These are phyloP conservation scores for Tolypocladium tundrense DNA, from an alignment of 2,329 filamentous ascomycete species.

Conservation along the genomic window DNA sequence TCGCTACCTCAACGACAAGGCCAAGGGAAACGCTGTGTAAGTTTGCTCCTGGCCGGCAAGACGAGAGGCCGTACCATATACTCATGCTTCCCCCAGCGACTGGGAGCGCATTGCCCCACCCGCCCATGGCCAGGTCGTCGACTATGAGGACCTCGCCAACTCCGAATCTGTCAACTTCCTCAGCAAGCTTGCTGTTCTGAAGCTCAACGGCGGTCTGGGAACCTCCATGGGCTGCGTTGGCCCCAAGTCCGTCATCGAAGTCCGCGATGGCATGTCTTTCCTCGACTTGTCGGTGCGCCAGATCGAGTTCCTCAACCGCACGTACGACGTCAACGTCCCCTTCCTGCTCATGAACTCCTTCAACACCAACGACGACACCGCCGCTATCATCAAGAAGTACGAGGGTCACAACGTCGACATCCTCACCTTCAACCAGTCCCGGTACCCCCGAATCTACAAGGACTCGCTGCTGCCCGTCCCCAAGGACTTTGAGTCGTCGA, in stretches of 20 bases:
- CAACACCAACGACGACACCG: conserved; percentile 98
- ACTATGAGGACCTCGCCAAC: conserved; percentile 85
- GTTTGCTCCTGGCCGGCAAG: conserved; percentile 16
- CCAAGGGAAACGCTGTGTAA: conserved; percentile 85
- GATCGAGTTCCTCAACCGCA: conserved; percentile 98
- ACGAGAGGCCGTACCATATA: conserved; percentile 3
- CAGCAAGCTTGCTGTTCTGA: conserved; percentile 94
- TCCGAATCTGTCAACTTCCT: conserved; percentile 87
- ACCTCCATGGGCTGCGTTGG: conserved; percentile 99
- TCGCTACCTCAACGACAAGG: conserved; percentile 96
- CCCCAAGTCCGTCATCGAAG: conserved; percentile 98
- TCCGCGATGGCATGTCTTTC: conserved; percentile 99
- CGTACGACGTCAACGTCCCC: conserved; percentile 92
- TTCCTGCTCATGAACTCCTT: conserved; percentile 99
- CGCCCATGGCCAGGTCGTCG: conserved; percentile 85
- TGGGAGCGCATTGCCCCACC: conserved; percentile 96
- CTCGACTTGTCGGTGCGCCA: conserved; percentile 96
- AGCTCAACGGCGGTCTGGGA: conserved; percentile 98
- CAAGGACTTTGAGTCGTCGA: conserved; percentile 76
- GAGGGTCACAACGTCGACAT: conserved; percentile 99
- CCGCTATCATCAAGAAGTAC: conserved; percentile 99
- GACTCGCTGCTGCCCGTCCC: conserved; percentile 94
- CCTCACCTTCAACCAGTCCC: conserved; percentile 98
- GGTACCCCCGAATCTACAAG: conserved; percentile 96
- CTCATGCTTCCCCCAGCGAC: conserved; percentile 46